Evolutionary conservation across 2,329 filamentous ascomycete species (phyloP), one percentile per base, ranked within the genome.

Genomic region (Macrophomina phaseolina): DNA sequence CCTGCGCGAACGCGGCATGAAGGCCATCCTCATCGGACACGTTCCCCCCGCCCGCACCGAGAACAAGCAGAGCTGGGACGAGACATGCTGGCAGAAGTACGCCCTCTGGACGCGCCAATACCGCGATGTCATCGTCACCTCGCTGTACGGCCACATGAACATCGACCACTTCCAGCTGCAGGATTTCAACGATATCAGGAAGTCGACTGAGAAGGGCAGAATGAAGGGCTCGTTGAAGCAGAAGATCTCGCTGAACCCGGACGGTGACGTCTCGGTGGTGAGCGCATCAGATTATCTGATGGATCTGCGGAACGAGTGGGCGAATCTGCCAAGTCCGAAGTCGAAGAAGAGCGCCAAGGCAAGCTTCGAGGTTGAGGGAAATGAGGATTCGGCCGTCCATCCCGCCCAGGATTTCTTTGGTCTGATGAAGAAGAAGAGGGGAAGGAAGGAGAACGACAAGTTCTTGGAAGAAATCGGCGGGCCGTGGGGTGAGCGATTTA

Each of bases 1-100:
- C 70, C 82, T 98, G 77, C 91, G 95, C 61, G 84, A 90, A 36
- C 88, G 92, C 63, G 90, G 91, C 51, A 93, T 97, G 89, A 98
- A 98, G 81, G 95, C 91, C 14, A 97, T 99, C 63, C 81, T 99
- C 64, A 96, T 92, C 72, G 94, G 95, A 2, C 95, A 99, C 78
- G 93, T 99, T 4, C 94, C 95, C 1, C 95, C 95, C 0, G 94
- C 94, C 0, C 86, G 94, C 68, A 95, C 94, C 1, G 85, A 88
- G 42, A 90, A 89, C 79, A 98, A 98, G 83, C 87, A 88, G 73
- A 89, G 88, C 69, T 99, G 95, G 95, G 93, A 97, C 71, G 94
- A 98, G 82, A 93, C 91, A 0, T 99, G 95, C 81, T 99, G 94
- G 94, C 94, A 97, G 77, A 97, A 97, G 77, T 99, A 97, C 79